Conservation (phyloP, 768 basidiomycete species). For the Tremella mesenterica region DNA sequence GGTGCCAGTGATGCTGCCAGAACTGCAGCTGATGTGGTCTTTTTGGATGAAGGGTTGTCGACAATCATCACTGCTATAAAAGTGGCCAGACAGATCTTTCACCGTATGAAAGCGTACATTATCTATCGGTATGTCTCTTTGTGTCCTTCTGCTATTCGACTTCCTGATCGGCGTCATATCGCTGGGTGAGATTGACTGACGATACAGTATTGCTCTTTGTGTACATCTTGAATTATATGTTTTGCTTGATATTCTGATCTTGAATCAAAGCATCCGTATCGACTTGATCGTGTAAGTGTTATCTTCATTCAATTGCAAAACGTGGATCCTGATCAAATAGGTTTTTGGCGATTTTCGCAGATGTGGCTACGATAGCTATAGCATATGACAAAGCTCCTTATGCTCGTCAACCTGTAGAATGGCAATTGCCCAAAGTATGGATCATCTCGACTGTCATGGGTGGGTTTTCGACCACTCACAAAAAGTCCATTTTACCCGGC, state of each 20-base stretch:
- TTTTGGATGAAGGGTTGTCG: constrained; percentile 50
- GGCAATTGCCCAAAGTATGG: constrained; percentile 52
- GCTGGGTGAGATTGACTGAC: background rate
- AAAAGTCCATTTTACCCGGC: too few species aligned
- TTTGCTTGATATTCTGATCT: constrained; percentile 48
- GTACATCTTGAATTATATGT: constrained; percentile 51
- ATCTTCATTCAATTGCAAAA: background rate
- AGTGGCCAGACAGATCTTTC: constrained; percentile 51
- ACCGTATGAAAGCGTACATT: constrained; percentile 49
- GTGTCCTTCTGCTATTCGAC: too few species aligned
- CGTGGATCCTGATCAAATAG: constrained; percentile 6
- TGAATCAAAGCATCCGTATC: constrained; percentile 50
- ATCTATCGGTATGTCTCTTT: constrained; percentile 46
- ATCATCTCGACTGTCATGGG: constrained; percentile 49
- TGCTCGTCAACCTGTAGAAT: constrained; percentile 48
- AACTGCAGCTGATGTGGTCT: constrained; percentile 55
- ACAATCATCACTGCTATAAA: constrained; percentile 50
- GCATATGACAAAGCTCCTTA: constrained; percentile 50
- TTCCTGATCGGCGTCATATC: background rate
- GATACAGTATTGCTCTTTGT: constrained; percentile 48
- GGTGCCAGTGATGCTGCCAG: constrained; percentile 55
- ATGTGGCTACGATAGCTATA: constrained; percentile 51
- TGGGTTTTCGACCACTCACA: too few species aligned
- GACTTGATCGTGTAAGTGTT: constrained; percentile 47
- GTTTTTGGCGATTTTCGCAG: constrained; percentile 49